A percentile compares a stretch with the other conserved stretches of the same genome.
Conservation (phyloP, 2,329 filamentous ascomycete species). For the Pyrenochaeta sp. region DNA sequence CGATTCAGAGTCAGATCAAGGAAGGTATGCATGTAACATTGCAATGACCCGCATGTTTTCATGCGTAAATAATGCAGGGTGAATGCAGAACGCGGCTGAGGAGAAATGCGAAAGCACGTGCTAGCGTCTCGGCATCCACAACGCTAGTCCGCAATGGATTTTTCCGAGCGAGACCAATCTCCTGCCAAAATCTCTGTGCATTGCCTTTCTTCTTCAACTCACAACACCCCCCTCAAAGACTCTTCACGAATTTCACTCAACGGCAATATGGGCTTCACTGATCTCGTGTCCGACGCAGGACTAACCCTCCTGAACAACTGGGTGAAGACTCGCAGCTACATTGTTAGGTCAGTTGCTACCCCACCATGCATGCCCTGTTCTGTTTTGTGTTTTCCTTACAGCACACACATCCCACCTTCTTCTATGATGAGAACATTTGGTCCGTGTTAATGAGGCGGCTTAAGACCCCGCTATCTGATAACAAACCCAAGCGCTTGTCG, state of each 20-base stretch:
- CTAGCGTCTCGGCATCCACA: conserved; percentile 16
- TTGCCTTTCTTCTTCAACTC: conserved; percentile 19
- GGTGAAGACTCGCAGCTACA: conserved; percentile 80
- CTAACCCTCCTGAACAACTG: conserved; percentile 75
- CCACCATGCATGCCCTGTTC: conserved; percentile 30
- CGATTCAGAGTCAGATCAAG: neutral
- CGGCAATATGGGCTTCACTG: conserved; percentile 72
- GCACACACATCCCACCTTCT: conserved; percentile 44
- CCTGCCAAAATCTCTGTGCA: conserved; percentile 29
- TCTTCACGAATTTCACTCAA: conserved; percentile 15
- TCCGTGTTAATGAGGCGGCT: conserved; percentile 95
- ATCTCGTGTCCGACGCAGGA: conserved; percentile 72
- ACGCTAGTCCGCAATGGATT: conserved; percentile 1
- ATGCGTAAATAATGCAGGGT: neutral
- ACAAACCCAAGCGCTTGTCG: conserved; percentile 77
- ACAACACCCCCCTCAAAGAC: conserved; percentile 21
- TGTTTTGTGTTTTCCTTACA: conserved; percentile 26
- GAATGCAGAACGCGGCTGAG: neutral
- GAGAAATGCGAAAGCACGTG: conserved; percentile 16
- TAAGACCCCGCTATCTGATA: conserved; percentile 89
- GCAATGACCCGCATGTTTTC: too few species aligned
- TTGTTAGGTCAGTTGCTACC: conserved; percentile 75
- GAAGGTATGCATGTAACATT: neutral
- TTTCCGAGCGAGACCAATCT: conserved; percentile 26
- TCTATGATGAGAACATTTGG: conserved; percentile 86